Percentiles rank a stretch among this genome's conserved stretches.
These are phyloP conservation scores for Annona cherimola DNA, from an alignment of 164 flowering plant genomes.

Conservation along the genomic window DNA sequence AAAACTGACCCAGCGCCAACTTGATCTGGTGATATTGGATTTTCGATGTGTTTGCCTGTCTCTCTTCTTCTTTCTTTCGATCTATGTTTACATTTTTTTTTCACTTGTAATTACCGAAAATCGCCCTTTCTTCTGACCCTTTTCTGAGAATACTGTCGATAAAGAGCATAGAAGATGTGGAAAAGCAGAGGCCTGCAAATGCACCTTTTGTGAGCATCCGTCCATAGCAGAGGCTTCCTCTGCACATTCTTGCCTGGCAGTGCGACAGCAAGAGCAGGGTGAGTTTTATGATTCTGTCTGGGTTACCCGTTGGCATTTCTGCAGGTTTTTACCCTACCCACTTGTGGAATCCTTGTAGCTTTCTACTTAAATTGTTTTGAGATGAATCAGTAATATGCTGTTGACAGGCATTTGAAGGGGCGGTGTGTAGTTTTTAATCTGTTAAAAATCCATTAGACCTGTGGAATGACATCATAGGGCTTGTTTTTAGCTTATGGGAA, in stretches of 20 bases:
- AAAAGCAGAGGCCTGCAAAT: conserved; percentile 27
- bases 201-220: conserved; percentile 21
- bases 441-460: too few relatives aligned
- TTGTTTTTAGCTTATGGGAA: too few relatives aligned
- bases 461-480: too few relatives aligned
- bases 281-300: conserved; percentile 37
- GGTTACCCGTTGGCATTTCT: conserved; percentile 55
- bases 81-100: not conserved
- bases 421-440: too few relatives aligned
- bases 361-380: too few relatives aligned
- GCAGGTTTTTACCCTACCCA: conserved; percentile 28
- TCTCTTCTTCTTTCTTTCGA: not conserved
- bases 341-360: not conserved
- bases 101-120: not conserved
- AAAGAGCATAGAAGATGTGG: not conserved
- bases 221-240: conserved; percentile 13
- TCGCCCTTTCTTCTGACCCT: not conserved
- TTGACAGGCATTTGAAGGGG: too few relatives aligned
- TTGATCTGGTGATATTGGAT: not conserved
- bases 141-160: not conserved
- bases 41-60: not conserved
- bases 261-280: conserved; percentile 47
- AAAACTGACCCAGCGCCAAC: not conserved
- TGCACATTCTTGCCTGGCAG: conserved; percentile 26
- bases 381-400: too few relatives aligned